A percentile compares a stretch with the other conserved stretches of the same genome.
These are phyloP conservation scores for Hemileccinum impolitum DNA, from an alignment of 768 basidiomycete genomes.

Conservation along the genomic window DNA sequence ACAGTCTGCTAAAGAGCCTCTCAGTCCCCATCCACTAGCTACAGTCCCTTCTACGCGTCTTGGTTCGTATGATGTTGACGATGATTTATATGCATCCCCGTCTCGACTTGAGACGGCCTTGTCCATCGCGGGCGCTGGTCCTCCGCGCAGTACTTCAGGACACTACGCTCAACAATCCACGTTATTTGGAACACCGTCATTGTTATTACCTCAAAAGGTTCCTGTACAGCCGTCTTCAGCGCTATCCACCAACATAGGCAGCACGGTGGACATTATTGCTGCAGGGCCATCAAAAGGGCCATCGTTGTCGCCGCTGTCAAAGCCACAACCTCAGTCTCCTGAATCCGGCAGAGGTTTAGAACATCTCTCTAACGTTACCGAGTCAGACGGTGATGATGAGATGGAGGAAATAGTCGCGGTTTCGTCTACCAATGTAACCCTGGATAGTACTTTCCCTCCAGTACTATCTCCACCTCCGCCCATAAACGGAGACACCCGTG, in stretches of 20 bases:
- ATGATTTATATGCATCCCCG: constrained; percentile 50
- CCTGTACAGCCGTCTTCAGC: not conserved
- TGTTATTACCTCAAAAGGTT: constrained; percentile 23
- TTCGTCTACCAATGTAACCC: not conserved
- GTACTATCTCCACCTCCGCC: constrained; percentile 13
- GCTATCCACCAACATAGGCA: not conserved
- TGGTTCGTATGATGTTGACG: constrained; percentile 31
- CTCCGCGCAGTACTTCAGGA: constrained; percentile 24
- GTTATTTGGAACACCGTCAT: constrained; percentile 37
- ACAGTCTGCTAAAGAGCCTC: constrained; percentile 2
- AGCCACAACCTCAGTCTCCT: not conserved
- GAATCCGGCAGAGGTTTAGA: not conserved
- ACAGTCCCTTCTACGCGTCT: constrained; percentile 1
- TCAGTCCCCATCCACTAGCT: not conserved
- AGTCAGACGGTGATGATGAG: constrained; percentile 33
- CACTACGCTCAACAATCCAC: constrained; percentile 10
- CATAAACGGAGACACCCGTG: constrained; percentile 15
- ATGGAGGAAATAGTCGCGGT: constrained; percentile 35
- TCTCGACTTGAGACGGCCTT: constrained; percentile 64
- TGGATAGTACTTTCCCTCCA: not conserved
- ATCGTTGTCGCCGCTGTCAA: constrained; percentile 4
- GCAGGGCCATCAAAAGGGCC: constrained; percentile 5
- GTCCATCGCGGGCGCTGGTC: constrained; percentile 60
- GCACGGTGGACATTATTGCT: not conserved
- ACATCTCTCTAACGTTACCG: not conserved